These are phyloP conservation scores for Erythrobasidium yunnanense DNA, from an alignment of 768 basidiomycete genomes.

Conservation along the genomic window DNA sequence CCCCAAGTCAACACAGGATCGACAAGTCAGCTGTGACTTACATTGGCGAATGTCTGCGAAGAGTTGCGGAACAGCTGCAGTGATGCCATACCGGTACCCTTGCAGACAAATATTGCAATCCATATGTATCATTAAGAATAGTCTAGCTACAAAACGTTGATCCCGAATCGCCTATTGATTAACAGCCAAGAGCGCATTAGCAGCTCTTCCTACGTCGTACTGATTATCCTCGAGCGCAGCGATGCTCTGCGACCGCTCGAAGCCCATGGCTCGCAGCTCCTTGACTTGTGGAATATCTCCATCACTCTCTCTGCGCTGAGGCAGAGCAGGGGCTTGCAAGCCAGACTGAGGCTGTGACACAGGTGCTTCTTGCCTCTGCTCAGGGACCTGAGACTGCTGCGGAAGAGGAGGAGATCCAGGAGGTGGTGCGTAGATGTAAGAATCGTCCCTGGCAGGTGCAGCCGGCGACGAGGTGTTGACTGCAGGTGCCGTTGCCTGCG, in stretches of 20 bases:
- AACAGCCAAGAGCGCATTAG: conserved; percentile 15
- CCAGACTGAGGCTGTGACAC: not conserved
- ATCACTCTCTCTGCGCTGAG: not conserved
- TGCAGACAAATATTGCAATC: not conserved
- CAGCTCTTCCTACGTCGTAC: conserved; percentile 1
- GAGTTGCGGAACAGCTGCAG: too few relatives aligned
- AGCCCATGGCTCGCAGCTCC: conserved; percentile 12
- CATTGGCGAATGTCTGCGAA: not conserved
- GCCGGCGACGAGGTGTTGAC: not conserved
- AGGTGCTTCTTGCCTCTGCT: not conserved
- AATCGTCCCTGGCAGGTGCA: not conserved
- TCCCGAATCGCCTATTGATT: not conserved
- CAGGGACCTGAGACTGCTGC: not conserved
- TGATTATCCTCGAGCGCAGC: conserved; percentile 21
- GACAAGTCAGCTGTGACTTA: not conserved
- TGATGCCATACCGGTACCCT: not conserved
- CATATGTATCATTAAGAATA: not conserved
- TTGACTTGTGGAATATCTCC: conserved; percentile 11
- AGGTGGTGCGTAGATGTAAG: not conserved
- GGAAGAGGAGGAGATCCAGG: conserved; percentile 2
- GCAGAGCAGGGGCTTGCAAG: not conserved
- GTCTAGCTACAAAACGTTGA: not conserved
- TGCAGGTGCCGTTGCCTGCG: too few relatives aligned
- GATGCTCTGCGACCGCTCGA: not conserved
- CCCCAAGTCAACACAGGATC: not conserved